Base-by-base conservation (phyloP, 768 basidiomycete genomes). In the Polyporus arcularius region DNA sequence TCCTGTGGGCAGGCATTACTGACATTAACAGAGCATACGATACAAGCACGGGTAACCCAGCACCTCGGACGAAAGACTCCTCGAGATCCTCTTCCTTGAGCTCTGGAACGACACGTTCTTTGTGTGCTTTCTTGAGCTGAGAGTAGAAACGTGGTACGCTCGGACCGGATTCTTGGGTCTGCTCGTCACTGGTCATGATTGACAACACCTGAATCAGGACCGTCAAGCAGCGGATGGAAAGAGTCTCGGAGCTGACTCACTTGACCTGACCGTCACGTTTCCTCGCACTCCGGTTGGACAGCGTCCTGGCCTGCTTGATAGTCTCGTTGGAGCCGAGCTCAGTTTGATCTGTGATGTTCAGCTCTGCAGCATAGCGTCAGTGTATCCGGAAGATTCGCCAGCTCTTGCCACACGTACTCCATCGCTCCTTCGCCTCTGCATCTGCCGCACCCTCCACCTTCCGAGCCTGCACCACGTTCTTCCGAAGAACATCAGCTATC, bases 241-340 rank as follows among this genome's bases (percentile, higher is more conserved):
- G 14, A 3, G 7, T 12, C 15, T 48, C 18, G 53, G 26, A 14
- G 26, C 26, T 28, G 11, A 62, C 65, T 61, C 26, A 67, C 65
- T 51, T 57, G 46, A 63, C 63, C 52, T 67, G 49, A 56, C 60
- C 49, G 14, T 62, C 63, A 39, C 69, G 77, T 79, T 68, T 80
- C 78, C 65, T 71, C 46, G 76, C 74, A 51, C 80, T 80, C 55
- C 82, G 82, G 66, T 71, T 79, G 28, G 82, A 80, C 51, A 82
- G 77, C 12, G 76, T 76, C n/a, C 73, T 74, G 10, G 87, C 83
- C 49, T 74, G 80, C 74, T 89, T 94, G 67, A 96, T 84, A 2
- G 86, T 80, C 1, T 88, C 84, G 67, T 98, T 97, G 56, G 88
- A 85, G 5, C 94, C 96, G 8, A 96, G 77, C 68, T 97, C 96